Base-by-base conservation (phyloP, 495 filamentous ascomycete species). In the Tirmania nivea region DNA sequence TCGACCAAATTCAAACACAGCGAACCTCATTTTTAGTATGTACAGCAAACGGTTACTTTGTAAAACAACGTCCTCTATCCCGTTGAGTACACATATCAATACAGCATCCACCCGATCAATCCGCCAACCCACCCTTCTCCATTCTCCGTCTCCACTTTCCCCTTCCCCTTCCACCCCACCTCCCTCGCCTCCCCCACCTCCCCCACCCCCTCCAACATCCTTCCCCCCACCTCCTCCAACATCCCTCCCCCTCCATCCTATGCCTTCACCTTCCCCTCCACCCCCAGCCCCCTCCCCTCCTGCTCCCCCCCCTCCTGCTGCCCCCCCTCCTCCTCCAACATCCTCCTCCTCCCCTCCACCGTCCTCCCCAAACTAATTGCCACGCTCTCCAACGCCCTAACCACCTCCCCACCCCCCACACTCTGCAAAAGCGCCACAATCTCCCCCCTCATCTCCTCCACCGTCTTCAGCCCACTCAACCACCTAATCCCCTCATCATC, bases 381-480 rank as follows among this genome's bases (percentile, higher is more conserved):
- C 37, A 62, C 21, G 35, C 60, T 54, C 21, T 48, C 62, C 49
- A 65, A 57, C 31, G 16, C 56, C 51, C 56, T 53, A 14, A 59
- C 56, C 39, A 65, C 45, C 16, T 63, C 59, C 31, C 53, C 58
- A 55, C 64, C 59, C 56, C 60, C 62, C 51, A 59, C 52, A 20
- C 57, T 61, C 59, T 60, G 55, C 52, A 66, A 48, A 21, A 61
- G 57, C 50, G 58, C 62, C 54, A 60, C 79, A 57, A 99, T 71
- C 71, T 92, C 81, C 34, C 77, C 82, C 54, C 88, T 75, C 58
- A 96, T 71, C 17, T 80, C 79, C 34, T 89, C 85, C 55, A 94
- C 63, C 10, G 87, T 87, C 51, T 81, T 81, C 59, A 96, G 83
- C n/a, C 77, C 74, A 45, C 82, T 84, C 51, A 96, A 77, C 83